phyloP scores from a whole-genome alignment of 2,329 filamentous ascomycete genomes.

The Beauveria australis region DNA sequence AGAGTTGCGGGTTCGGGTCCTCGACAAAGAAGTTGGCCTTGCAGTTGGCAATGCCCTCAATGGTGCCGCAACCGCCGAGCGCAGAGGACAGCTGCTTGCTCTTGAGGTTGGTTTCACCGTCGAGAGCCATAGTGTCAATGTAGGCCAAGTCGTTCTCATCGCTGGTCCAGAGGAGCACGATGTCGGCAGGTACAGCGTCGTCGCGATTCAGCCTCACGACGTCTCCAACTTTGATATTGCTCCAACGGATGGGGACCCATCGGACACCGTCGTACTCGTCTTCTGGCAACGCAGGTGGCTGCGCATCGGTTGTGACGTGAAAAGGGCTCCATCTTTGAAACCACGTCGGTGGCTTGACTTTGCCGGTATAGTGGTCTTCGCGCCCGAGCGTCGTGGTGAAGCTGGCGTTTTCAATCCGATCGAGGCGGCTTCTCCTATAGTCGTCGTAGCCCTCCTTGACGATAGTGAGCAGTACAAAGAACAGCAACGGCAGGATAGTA shows the following conservation, averaged over 20 bases:
- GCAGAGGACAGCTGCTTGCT: conserved; percentile 60
- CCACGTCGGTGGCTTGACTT: conserved; percentile 16
- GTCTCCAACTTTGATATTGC: conserved; percentile 41
- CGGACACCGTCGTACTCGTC: conserved; percentile 50
- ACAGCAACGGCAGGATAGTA: conserved; percentile 63
- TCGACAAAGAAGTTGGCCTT: conserved; percentile 61
- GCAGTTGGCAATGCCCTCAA: conserved; percentile 45
- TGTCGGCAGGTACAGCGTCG: conserved; percentile 74
- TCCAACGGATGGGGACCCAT: conserved; percentile 45
- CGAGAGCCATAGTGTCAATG: conserved; percentile 76
- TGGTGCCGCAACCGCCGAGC: conserved; percentile 47
- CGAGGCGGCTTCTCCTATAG: conserved; percentile 67
- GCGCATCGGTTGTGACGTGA: conserved; percentile 20
- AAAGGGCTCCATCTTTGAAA: conserved; percentile 27
- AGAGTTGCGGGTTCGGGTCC: conserved; percentile 70
- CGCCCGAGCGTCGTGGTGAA: conserved; percentile 37
- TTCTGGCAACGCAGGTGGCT: conserved; percentile 32
- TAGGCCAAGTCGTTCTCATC: conserved; percentile 75
- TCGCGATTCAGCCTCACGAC: conserved; percentile 51
- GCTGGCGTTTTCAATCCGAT: conserved; percentile 69
- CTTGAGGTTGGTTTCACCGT: conserved; percentile 77
- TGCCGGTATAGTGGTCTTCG: conserved; percentile 25
- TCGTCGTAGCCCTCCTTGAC: conserved; percentile 85
- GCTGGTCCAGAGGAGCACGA: conserved; percentile 68
- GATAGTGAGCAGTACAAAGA: conserved; percentile 75